Evolutionary conservation across 768 basidiomycete genomes (phyloP), one percentile per base, ranked within the genome.

Genomic region (Royoungia palumana): DNA sequence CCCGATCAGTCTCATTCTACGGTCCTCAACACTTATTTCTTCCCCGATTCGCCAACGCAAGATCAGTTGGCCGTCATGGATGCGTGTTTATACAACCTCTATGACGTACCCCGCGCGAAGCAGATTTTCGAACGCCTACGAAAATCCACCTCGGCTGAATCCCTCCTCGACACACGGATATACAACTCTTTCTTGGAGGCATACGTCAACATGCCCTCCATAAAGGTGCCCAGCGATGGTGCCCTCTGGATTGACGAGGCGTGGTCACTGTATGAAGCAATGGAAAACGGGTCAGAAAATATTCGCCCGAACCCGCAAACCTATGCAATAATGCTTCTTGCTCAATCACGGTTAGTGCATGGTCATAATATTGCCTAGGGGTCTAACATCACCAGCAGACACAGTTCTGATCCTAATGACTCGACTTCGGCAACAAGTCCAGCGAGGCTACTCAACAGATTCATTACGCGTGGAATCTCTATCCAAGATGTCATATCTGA

Each of bases 21-120:
- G 4, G 46, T 60, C 1, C 49, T 67, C 12, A 72, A 78, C 54
- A 76, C 77, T 53, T 54, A 75, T 43, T 81, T 79, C 69, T 89
- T 82, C 66, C 74, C 78, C 5, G 80, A 88, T 62, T 80, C 88
- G 0, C 64, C 70, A 0, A 81, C 84, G 0, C 79, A 83, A 38
- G 88, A 92, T 64, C 73, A 79, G 46, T 63, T 89, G 11, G 82
- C 87, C 0, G 78, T 94, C 54, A 87, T 94, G 69, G 83, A 88
- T 57, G 89, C 90, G 5, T 94, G 93, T 62, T 69, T 94, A 12
- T 77, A 85, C 63, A 80, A 86, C 53, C 61, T 80, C 3, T 82
- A 85, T 64, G 89, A 93, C 62, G 81, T 93, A 0, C 73, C 77
- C 0, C 85, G 93, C 6, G 92, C 92, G 7, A 81, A 81, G 54